Evolutionary conservation across 129 eudicot species (phyloP).

Genomic region (Artemisia annua): DNA sequence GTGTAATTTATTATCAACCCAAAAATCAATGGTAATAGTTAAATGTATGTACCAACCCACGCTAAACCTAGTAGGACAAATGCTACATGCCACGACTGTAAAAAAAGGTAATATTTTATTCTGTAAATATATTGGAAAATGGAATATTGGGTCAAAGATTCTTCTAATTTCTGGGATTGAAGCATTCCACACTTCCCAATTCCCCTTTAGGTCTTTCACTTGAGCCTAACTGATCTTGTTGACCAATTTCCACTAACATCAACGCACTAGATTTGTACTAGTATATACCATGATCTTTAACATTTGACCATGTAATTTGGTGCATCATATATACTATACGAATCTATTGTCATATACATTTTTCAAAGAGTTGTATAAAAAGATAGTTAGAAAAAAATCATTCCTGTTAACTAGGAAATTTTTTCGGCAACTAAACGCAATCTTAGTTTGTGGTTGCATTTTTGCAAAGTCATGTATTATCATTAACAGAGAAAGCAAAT

Average conservation of each 20-base stretch:
- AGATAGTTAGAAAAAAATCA: too few relatives aligned
- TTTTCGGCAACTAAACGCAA: too few relatives aligned
- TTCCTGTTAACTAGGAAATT: too few relatives aligned
- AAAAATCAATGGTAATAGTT: neutral
- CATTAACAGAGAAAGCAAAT: too few relatives aligned
- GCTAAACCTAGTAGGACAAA: conserved; percentile 8
- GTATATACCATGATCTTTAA: too few relatives aligned
- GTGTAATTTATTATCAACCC: too few relatives aligned
- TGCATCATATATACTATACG: too few relatives aligned
- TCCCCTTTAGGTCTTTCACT: conserved; percentile 17
- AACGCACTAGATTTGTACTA: neutral
- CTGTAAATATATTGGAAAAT: conserved; percentile 23
- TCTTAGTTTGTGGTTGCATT: too few relatives aligned
- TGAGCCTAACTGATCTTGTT: conserved; percentile 13
- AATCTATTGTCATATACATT: too few relatives aligned
- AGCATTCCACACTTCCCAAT: conserved; percentile 33
- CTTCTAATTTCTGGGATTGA: conserved; percentile 38
- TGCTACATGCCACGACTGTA: conserved; percentile 4
- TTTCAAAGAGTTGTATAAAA: too few relatives aligned
- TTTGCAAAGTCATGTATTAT: too few relatives aligned
- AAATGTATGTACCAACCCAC: neutral
- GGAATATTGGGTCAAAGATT: conserved; percentile 38
- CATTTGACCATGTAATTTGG: too few relatives aligned
- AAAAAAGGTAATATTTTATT: neutral
- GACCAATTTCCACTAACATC: conserved; percentile 22